These are phyloP conservation scores for Entonaema liquescens DNA, from an alignment of 495 filamentous ascomycete species.

Conservation along the genomic window DNA sequence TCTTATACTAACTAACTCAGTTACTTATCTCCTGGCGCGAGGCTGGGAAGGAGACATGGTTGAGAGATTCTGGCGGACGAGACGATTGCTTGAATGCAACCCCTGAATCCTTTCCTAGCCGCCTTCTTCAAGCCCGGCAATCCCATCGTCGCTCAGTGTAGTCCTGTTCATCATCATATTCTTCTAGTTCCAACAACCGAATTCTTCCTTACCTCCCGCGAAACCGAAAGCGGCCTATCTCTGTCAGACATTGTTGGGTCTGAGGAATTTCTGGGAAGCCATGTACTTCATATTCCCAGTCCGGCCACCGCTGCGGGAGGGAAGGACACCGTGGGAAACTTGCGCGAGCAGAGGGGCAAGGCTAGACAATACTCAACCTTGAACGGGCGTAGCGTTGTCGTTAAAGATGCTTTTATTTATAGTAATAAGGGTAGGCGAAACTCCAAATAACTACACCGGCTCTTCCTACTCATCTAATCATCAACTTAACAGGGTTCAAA, in stretches of 20 bases:
- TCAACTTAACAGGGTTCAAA: conserved; percentile 76
- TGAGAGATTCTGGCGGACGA: conserved; percentile 26
- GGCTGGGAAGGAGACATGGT: conserved; percentile 38
- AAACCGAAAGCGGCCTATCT: conserved; percentile 80
- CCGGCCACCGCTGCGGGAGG: conserved; percentile 64
- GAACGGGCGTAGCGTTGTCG: conserved; percentile 91
- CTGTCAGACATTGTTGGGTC: conserved; percentile 83
- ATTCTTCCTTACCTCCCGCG: conserved; percentile 85
- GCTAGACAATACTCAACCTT: conserved; percentile 90
- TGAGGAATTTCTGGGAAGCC: conserved; percentile 96
- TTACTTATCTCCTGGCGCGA: conserved; percentile 23
- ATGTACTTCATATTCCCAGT: conserved; percentile 87
- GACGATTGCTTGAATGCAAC: conserved; percentile 79
- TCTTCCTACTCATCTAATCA: conserved; percentile 23
- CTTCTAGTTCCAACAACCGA: conserved; percentile 95
- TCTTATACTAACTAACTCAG: conserved; percentile 1
- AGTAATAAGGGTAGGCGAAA: conserved; percentile 85
- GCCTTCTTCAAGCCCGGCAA: conserved; percentile 90
- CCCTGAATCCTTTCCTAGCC: conserved; percentile 97
- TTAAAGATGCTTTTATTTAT: conserved; percentile 93
- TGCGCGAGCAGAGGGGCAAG: conserved; percentile 91
- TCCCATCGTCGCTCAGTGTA: conserved; percentile 90
- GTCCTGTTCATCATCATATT: conserved; percentile 90
- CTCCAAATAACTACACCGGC: not conserved
- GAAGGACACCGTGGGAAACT: conserved; percentile 73